Evolutionary conservation across 805 yeast genomes (phyloP).

Genomic region (Candida maltosa): DNA sequence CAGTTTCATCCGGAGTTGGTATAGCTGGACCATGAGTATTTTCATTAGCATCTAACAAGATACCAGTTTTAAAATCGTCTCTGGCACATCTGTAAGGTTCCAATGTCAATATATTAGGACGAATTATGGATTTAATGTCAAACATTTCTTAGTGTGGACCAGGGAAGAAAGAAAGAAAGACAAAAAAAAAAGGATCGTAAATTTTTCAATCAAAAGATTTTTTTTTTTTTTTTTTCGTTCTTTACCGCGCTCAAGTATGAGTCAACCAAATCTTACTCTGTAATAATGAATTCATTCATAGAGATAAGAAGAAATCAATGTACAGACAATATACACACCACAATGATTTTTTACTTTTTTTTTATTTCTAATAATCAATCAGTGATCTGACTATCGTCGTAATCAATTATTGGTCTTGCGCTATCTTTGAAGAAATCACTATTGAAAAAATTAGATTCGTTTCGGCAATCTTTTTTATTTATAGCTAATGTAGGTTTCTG

Average conservation of each 20-base stretch:
- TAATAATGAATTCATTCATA: too few species aligned
- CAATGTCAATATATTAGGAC: conserved; percentile 80
- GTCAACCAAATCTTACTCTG: too few species aligned
- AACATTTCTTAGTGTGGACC: too few species aligned
- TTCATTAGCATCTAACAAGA: conserved; percentile 92
- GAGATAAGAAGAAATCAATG: too few species aligned
- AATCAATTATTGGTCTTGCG: conserved; percentile 2
- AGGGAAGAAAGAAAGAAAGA: too few species aligned
- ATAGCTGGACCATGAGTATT: conserved; percentile 90
- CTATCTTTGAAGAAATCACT: conserved; percentile 6
- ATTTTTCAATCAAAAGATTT: too few species aligned
- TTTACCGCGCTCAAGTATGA: too few species aligned
- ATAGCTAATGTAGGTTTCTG: not conserved
- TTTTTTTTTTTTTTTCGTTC: too few species aligned
- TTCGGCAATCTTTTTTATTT: not conserved
- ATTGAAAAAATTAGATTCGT: conserved; percentile 4
- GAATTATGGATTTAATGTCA: conserved; percentile 55
- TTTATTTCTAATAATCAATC: too few species aligned
- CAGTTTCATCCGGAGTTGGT: conserved; percentile 38
- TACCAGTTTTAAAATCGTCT: conserved; percentile 88
- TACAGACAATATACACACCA: too few species aligned
- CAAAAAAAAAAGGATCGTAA: too few species aligned
- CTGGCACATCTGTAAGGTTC: conserved; percentile 96
- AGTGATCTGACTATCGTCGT: conserved; percentile 6
- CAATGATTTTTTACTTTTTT: too few species aligned